phyloP scores from a whole-genome alignment of 1,284 basidiomycete species.

The Puccinia hordei region DNA sequence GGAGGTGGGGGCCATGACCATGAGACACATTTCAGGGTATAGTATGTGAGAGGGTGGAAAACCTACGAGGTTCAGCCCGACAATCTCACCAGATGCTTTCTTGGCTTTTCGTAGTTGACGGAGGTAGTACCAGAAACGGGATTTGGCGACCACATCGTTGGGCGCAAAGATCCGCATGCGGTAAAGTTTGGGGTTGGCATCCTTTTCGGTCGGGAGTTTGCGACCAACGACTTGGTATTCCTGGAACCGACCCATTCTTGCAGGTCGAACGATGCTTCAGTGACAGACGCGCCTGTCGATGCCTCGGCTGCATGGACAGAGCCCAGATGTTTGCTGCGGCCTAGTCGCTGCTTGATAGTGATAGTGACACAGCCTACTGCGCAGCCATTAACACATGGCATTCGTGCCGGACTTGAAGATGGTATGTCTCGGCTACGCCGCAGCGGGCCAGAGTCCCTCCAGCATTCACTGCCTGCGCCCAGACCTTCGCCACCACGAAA shows the following conservation, averaged over 20 bases:
- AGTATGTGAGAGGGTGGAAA: background rate
- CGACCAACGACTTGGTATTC: constrained; percentile 99
- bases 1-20: constrained; percentile 3
- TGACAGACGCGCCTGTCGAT: no score
- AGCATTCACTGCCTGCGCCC: background rate
- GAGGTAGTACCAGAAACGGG: constrained; percentile 99
- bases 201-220: constrained; percentile 89
- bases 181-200: constrained; percentile 94
- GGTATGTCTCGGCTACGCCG: background rate
- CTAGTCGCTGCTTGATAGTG: no score
- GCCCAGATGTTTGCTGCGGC: no score
- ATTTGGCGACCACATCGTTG: constrained; percentile 97
- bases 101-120: constrained; percentile 99
- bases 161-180: constrained; percentile 99
- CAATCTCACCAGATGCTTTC: constrained; percentile 98
- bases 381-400: no score
- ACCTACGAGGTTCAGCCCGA: constrained; percentile 70
- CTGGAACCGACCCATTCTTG: constrained; percentile 53
- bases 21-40: background rate
- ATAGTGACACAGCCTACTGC: no score
- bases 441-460: no score
- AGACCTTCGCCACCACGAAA: background rate
- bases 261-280: constrained; percentile 11
- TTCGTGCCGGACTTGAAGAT: no score
- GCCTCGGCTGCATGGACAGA: no score